Base-by-base conservation (phyloP, 768 basidiomycete species). In the Leucocoprinus birnbaumii region DNA sequence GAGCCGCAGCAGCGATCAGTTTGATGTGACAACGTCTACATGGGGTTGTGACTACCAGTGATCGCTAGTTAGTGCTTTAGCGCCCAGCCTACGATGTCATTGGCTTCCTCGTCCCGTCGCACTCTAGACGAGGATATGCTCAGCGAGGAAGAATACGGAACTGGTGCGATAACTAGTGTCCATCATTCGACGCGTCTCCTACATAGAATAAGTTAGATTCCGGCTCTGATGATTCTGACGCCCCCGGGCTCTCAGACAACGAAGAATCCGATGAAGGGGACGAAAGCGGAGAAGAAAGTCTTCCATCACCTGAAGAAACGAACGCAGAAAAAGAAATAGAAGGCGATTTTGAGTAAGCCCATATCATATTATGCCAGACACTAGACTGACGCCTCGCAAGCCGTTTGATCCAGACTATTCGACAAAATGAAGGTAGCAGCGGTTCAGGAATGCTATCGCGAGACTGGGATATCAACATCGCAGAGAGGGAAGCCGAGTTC, bases 401-500 rank as follows among this genome's bases (percentile, higher is more conserved):
- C 56, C 87, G 85, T 27, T 79, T 92, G 22, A 81, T 90, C 3
- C 75, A 82, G 57, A 80, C 79, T 44, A 88, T 91, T 53, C 78
- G 85, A 26, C 67, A 76, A 1, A 73, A 77, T 27, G 78, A 84
- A 51, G 76, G 73, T 14, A 66, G 71, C 5, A 59, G 65, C 1
- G 67, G 62, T 9, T 58, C 76, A 2, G 79, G 76, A 0, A 67
- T 82, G 37, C 68, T 90, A 21, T 74, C 79, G 35, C 80, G 81
- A 53, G 83, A 86, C 55, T 94, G 91, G 87, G 86, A 91, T 58
- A 80, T 89, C 35, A 79, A 74, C 51, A 79, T 87, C 42, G 82
- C 86, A 62, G 85, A 90, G 51, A 75, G 77, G 54, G 83, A 89
- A 11, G 79, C 79, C 0, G 80, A 85, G 59, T 88, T 91, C 63